phyloP scores from a whole-genome alignment of 176 grass and related monocot species.

The Raddia guianensis region DNA sequence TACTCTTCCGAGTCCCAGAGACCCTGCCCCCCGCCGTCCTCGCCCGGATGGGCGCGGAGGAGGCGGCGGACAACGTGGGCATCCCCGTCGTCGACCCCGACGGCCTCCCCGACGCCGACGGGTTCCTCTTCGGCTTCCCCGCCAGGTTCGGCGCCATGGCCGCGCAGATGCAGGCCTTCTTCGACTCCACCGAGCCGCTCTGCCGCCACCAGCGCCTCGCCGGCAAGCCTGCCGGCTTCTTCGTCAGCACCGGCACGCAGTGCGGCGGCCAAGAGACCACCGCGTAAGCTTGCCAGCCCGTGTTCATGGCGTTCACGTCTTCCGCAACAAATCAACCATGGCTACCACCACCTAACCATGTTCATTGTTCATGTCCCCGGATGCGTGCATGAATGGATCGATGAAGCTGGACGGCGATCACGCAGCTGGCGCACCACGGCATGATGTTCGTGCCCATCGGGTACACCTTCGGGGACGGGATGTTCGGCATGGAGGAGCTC shows the following conservation, averaged over 20 bases:
- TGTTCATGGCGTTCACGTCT: not conserved
- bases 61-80: not conserved
- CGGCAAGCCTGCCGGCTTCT: slow-evolving; percentile 55
- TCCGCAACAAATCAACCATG: not conserved
- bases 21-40: slow-evolving; percentile 45
- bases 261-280: slow-evolving; percentile 61
- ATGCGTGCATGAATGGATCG: not conserved
- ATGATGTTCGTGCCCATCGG: slow-evolving; percentile 70
- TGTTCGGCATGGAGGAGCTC: slow-evolving; percentile 59
- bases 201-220: slow-evolving; percentile 53
- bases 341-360: not conserved
- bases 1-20: slow-evolving; percentile 56
- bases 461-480: slow-evolving; percentile 60
- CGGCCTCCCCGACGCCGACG: slow-evolving; percentile 43
- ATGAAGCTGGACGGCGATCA: slow-evolving; percentile 64
- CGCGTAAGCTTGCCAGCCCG: slow-evolving; percentile 39
- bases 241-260: slow-evolving; percentile 59
- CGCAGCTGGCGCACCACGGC: slow-evolving; percentile 63
- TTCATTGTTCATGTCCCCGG: not conserved
- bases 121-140: slow-evolving; percentile 51
- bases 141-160: slow-evolving; percentile 54
- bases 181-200: slow-evolving; percentile 50
- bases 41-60: slow-evolving; percentile 41
- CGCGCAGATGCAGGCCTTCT: slow-evolving; percentile 63
- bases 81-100: slow-evolving; percentile 43